Evolutionary conservation across 371 early-diverging fungal genomes (phyloP), one percentile per base, ranked within the genome.

Genomic region (Apophysomyces trapeziformis): DNA sequence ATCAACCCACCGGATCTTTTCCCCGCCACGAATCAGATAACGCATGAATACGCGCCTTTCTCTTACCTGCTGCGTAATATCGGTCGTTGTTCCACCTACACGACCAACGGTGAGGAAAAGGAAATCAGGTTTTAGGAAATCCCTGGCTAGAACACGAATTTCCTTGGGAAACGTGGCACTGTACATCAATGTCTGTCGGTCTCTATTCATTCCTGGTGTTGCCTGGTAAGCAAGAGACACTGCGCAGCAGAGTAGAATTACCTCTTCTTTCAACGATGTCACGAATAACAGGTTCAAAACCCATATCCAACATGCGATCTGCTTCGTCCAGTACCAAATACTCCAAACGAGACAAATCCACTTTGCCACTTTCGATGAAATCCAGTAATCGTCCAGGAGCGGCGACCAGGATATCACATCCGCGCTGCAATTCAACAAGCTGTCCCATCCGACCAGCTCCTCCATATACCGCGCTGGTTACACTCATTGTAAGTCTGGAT

Each of bases 351-450:
- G 87, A 75, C 57, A 99, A 78, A 63, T 90, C 92, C 13, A 94
- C 78, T 50, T 80, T 79, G 2, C 88, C 86, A 35, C 88, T 78
- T 54, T 92, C 86, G 14, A 97, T 77, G 82, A 99, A 87, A 72
- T 99, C 99, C 57, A 91, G 90, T 21, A 99, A 81, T 47, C 99
- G 86, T 6, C 99, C 99, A n/a, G 99, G 99, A 0, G 98, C 97
- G 13, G 98, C 99, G 67, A 98, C 89, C 43, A 95, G 84, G 18
- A 99, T 88, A 70, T 99, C 97, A 47, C 93, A 92, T 7, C 98
- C 98, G n/a, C 74, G 76, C 9, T 74, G 63, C 36, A 98, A 68
- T 47, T 94, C 94, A n/a, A 32, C 38, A 13, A 56, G 39, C 32
- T 71, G 71, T n/a, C 68, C 67, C 43, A 37, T 36, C 16, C 57